These are phyloP conservation scores for Aspergillus unguis DNA, from an alignment of 2,329 filamentous ascomycete species.

Conservation along the genomic window DNA sequence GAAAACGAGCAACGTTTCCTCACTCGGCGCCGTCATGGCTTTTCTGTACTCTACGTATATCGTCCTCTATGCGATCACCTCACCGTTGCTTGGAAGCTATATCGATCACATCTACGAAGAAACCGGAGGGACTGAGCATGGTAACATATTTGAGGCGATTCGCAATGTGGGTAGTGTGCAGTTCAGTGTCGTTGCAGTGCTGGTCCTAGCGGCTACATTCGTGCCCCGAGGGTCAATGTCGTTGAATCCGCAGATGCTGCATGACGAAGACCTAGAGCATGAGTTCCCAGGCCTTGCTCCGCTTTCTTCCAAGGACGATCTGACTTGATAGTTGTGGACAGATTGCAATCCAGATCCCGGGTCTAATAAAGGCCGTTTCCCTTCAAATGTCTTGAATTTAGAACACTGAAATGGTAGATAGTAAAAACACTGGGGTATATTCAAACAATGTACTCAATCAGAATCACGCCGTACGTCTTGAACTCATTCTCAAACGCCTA, in stretches of 20 bases:
- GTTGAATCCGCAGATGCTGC: constrained; percentile 12
- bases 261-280: constrained; percentile 11
- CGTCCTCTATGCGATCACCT: constrained; percentile 16
- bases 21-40: constrained; percentile 15
- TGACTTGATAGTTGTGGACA: not conserved
- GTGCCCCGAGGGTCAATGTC: constrained; percentile 14
- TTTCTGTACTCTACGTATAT: constrained; percentile 18
- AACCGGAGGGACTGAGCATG: constrained; percentile 13
- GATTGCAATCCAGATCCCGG: too few relatives aligned
- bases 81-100: constrained; percentile 17
- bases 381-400: too few relatives aligned
- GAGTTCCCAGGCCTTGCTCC: constrained; percentile 10
- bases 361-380: too few relatives aligned
- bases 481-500: too few relatives aligned
- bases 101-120: constrained; percentile 16
- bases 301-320: constrained; percentile 11
- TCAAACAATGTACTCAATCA: too few relatives aligned
- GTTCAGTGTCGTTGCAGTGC: constrained; percentile 10
- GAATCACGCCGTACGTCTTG: too few relatives aligned
- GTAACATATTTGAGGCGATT: constrained; percentile 16
- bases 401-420: too few relatives aligned
- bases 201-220: constrained; percentile 15
- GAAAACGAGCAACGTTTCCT: constrained; percentile 13
- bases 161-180: constrained; percentile 15
- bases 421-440: too few relatives aligned